A percentile compares a stretch with the other conserved stretches of the same genome.
Conservation (phyloP, 148 eudicot genomes). For the Rhododendron ferrugineum region DNA sequence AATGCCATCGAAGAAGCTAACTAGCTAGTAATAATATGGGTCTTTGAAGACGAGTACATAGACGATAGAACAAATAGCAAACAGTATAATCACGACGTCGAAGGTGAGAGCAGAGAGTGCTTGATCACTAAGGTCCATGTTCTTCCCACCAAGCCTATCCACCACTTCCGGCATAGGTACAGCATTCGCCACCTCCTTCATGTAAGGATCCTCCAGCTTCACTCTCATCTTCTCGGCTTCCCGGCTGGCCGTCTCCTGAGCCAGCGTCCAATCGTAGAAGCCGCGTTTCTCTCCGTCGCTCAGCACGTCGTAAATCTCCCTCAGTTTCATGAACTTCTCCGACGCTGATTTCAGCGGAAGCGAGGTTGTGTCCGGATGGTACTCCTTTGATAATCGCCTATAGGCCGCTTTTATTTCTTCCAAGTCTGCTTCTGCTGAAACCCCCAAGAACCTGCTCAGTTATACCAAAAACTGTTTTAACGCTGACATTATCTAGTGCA, state of each 20-base stretch:
- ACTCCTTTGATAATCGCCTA: conserved; percentile 68
- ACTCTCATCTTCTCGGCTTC: conserved; percentile 71
- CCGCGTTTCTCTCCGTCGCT: conserved; percentile 57
- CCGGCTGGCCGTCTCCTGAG: conserved; percentile 72
- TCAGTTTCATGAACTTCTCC: conserved; percentile 75
- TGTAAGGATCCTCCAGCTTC: conserved; percentile 65
- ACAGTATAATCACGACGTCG: conserved; percentile 49
- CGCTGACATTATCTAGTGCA: neutral
- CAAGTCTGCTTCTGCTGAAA: conserved; percentile 59
- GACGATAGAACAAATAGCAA: conserved; percentile 54
- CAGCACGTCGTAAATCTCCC: conserved; percentile 57
- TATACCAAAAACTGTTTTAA: neutral
- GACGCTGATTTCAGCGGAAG: conserved; percentile 77
- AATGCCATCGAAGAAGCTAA: neutral
- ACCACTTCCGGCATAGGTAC: conserved; percentile 67
- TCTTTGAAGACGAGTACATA: conserved; percentile 69
- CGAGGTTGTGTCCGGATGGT: conserved; percentile 81
- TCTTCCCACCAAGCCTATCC: conserved; percentile 72
- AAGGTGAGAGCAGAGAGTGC: conserved; percentile 74
- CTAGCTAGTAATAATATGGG: conserved; percentile 22
- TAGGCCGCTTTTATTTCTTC: conserved; percentile 84
- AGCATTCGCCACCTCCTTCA: conserved; percentile 40
- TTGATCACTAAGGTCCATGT: conserved; percentile 70
- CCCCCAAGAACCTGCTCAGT: conserved; percentile 58
- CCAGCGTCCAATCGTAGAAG: conserved; percentile 81